phyloP scores from a whole-genome alignment of 1,284 basidiomycete species.

The Neonothopanus nambi region DNA sequence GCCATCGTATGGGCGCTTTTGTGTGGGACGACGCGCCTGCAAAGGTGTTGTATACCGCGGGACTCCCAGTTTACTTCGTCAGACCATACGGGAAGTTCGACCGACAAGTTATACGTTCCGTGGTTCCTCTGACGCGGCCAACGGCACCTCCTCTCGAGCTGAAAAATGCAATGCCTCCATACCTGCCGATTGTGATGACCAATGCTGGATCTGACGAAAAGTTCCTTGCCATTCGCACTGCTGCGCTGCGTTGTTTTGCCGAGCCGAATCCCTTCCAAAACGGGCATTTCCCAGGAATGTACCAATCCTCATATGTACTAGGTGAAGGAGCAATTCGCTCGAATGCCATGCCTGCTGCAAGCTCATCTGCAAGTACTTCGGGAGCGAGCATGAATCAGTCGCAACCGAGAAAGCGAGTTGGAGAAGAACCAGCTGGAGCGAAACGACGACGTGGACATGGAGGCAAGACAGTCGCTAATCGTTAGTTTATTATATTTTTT shows the following conservation, averaged over 20 bases:
- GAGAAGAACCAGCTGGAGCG: too few relatives aligned
- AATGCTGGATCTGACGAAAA: constrained; percentile 9
- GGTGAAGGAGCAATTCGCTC: neutral
- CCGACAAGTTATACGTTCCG: neutral
- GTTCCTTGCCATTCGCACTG: constrained; percentile 2
- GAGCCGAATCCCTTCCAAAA: constrained; percentile 5
- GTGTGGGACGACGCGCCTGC: constrained; percentile 9
- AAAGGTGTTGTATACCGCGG: neutral
- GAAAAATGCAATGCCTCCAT: neutral
- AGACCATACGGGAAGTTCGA: constrained; percentile 1
- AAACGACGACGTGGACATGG: too few relatives aligned
- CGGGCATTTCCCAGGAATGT: constrained; percentile 1
- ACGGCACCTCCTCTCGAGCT: neutral
- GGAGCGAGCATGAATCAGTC: too few relatives aligned
- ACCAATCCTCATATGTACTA: too few relatives aligned
- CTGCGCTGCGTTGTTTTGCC: neutral
- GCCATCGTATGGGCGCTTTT: constrained; percentile 7
- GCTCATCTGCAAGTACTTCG: too few relatives aligned
- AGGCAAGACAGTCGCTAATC: neutral
- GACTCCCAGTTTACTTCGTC: constrained; percentile 1
- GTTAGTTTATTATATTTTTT: neutral
- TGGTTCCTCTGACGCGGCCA: neutral
- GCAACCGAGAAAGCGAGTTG: neutral
- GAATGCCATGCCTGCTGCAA: too few relatives aligned
- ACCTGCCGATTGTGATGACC: neutral